Evolutionary conservation across 2,329 filamentous ascomycete genomes (phyloP).

Genomic region (Pseudogymnoascus sp.): DNA sequence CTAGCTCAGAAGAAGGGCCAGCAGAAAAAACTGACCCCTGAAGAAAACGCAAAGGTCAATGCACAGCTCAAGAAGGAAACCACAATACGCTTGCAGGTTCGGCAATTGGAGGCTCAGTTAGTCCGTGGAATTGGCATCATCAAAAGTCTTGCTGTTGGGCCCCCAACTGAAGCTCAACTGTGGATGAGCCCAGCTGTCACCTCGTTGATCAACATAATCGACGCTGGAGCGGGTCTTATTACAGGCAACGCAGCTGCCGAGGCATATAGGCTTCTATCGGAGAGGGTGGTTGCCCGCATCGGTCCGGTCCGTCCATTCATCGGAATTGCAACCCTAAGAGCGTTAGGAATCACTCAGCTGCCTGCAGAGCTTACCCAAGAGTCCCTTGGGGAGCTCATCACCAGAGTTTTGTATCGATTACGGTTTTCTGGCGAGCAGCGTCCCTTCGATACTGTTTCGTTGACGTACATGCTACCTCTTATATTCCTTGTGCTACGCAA

Average conservation of each 20-base stretch:
- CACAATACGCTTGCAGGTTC: slow-evolving; percentile 65
- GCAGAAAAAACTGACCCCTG: slow-evolving; percentile 80
- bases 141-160: slow-evolving; percentile 69
- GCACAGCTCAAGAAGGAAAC: slow-evolving; percentile 83
- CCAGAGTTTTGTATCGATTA: slow-evolving; percentile 80
- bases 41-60: slow-evolving; percentile 84
- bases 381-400: slow-evolving; percentile 74
- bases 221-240: slow-evolving; percentile 71
- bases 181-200: slow-evolving; percentile 83
- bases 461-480: slow-evolving; percentile 81
- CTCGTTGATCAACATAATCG: slow-evolving; percentile 63
- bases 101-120: slow-evolving; percentile 59
- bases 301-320: slow-evolving; percentile 73
- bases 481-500: slow-evolving; percentile 69
- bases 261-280: slow-evolving; percentile 71
- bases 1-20: slow-evolving; percentile 89
- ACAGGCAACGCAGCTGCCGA: slow-evolving; percentile 70
- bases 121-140: slow-evolving; percentile 81
- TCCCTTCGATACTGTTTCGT: slow-evolving; percentile 80
- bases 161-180: slow-evolving; percentile 76
- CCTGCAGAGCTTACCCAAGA: slow-evolving; percentile 67
- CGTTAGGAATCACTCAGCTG: slow-evolving; percentile 65
- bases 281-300: slow-evolving; percentile 64
- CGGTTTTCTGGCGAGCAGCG: slow-evolving; percentile 86
- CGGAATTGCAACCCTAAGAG: slow-evolving; percentile 76